Evolutionary conservation across 1,284 basidiomycete species (phyloP), one percentile per base, ranked within the genome.

Genomic region (Ustilago trichophora): DNA sequence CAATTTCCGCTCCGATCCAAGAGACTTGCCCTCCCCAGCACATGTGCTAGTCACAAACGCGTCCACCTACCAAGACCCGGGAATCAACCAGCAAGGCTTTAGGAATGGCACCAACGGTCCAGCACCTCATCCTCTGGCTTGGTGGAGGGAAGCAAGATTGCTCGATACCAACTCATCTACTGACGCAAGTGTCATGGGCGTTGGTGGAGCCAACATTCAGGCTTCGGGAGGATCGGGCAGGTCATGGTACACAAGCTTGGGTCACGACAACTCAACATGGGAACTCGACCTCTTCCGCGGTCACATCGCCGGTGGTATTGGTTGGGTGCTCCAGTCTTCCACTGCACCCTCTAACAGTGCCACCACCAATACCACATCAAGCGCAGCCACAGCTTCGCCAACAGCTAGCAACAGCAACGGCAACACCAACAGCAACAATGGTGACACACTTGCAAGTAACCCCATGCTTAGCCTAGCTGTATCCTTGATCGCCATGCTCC

Each of bases 171-270:
- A 64, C 27, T 19, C 43, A 5, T 21, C 35, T 13, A 62, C 53
- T 12, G 54, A 56, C 52, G 24, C 66, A 10, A 66, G 66, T 27
- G 57, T 62, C 21, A 26, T 32, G 12, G 70, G 73, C 26, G 53
- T 40, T 1, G 64, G 68, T 3, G 70, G 73, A 3, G 63, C 62
- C 37, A 46, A 48, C 34, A 57, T 69, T 22, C 42, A 50, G 25
- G 52, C 45, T 2, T 51, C 54, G 0, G 82, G 81, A 3, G 82
- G 83, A 21, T 84, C 87, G 1, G 91, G 90, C n/a, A 85, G 90
- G 36, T 90, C 89, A 63, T 92, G 89, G 82, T 92, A 90, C 81
- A 91, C 91, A 0, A 87, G 87, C 57, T 84, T 92, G 2, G 90
- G 90, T 2, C 91, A 92, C 76, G 78, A 87, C 53, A 88, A 87